Evolutionary conservation across 148 eudicot species (phyloP).

Genomic region (Chenopodium formosanum): DNA sequence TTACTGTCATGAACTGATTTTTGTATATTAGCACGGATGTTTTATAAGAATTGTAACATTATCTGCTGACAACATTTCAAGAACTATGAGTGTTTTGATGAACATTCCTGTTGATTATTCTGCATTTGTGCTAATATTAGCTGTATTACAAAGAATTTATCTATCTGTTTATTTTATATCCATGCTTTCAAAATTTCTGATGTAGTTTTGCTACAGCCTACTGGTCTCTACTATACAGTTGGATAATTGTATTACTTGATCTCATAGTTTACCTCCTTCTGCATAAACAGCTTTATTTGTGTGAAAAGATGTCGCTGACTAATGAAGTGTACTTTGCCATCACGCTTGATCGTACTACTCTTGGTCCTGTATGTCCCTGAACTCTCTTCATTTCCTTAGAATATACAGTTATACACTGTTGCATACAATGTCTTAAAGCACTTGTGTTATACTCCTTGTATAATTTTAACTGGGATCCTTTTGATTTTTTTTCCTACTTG

Average conservation of each 20-base stretch:
- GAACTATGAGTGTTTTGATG: not conserved
- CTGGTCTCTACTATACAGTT: not conserved
- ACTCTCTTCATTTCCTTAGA: not conserved
- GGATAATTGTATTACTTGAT: not conserved
- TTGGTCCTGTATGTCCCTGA: constrained; percentile 83
- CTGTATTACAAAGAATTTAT: too few species aligned
- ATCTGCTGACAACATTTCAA: not conserved
- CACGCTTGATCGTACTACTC: constrained; percentile 80
- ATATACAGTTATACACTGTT: too few species aligned
- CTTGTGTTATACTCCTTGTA: not conserved
- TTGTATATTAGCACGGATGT: too few species aligned
- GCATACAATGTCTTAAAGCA: too few species aligned
- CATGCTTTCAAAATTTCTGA: not conserved
- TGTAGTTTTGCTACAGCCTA: not conserved
- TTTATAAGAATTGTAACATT: too few species aligned
- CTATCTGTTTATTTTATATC: not conserved
- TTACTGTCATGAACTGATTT: not conserved
- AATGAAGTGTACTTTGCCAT: constrained; percentile 99
- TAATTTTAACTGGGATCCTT: not conserved
- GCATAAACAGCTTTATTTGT: constrained; percentile 70
- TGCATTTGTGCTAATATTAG: not conserved
- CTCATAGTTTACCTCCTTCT: not conserved
- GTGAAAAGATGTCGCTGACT: constrained; percentile 78
- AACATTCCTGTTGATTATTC: not conserved
- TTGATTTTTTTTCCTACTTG: not conserved